Base-by-base conservation (phyloP, 805 yeast genomes). In the Metschnikowia noctiluminum region DNA sequence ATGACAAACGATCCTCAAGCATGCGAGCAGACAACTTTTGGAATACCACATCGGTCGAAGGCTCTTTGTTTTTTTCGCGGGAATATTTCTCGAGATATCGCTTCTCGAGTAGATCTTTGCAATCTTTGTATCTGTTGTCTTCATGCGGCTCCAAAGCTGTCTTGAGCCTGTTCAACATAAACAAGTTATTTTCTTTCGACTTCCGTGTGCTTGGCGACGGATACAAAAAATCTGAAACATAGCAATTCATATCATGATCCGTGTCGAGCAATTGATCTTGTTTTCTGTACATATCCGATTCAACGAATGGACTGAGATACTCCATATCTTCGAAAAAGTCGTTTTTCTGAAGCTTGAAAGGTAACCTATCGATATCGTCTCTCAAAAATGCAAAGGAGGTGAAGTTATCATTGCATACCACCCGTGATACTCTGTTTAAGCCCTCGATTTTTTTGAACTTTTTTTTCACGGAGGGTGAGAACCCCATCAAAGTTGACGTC, bases 331-430 rank as follows among this genome's bases (percentile, higher is more conserved):
- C 63, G 11, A 71, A 56, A 35, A 85, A 69, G 13, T 71, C 66
- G 52, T 80, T 77, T 43, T 69, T 67, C 10, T 68, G 68, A 13
- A 84, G 62, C 35, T 76, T 63, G n/a, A 83, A 69, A 0, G 88
- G 87, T 1, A 86, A 62, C n/a, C 67, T 58, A 53, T 79, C 83
- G 10, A 77, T 64, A 43, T 86, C 90, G 53, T 83, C 84, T 53
- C 85, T 76, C 13, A 87, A 65, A 40, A 87, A 81, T 0, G 82
- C 83, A 66, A 87, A 87, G 0, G 87, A 83, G 0, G 79, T 68
- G 59, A 86, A 87, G 11, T 70, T 62, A 0, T 83, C 75, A 59
- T 86, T 89, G 57, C 92, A 84, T 1, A 77, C 62, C 3, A 90
- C 96, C 43, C 71, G 71, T 11, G 75, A 77, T n/a, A 82, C 74